Conservation (phyloP, 139 green algal genomes). For the Auxenochlorella protothecoides region DNA sequence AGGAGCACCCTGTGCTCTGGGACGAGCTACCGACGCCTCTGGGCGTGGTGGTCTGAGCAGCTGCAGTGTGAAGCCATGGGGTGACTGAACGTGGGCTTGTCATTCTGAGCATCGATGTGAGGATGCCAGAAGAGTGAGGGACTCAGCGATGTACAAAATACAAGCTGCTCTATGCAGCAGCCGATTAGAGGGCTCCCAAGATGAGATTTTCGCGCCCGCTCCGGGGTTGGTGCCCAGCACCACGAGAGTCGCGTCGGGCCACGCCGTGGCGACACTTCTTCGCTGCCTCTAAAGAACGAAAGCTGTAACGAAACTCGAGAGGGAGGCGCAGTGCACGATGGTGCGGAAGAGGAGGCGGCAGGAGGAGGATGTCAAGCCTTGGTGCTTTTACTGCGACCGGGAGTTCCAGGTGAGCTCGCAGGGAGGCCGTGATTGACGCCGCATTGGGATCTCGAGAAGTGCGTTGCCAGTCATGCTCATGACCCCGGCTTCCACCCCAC, state of each 20-base stretch:
- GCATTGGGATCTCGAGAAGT: neutral
- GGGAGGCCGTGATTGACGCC: neutral
- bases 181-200: slow-evolving; percentile 12
- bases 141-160: too few species aligned
- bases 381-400: slow-evolving; percentile 83
- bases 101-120: neutral
- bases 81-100: neutral
- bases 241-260: neutral
- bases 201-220: neutral
- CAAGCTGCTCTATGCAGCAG: slow-evolving; percentile 13
- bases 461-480: neutral
- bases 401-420: slow-evolving; percentile 11
- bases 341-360: slow-evolving; percentile 54
- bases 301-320: neutral
- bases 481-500: slow-evolving; percentile 8
- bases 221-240: neutral
- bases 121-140: too few species aligned
- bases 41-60: slow-evolving; percentile 19
- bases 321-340: slow-evolving; percentile 13
- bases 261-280: neutral
- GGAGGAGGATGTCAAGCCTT: slow-evolving; percentile 41
- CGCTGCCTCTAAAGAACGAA: neutral
- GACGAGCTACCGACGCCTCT: slow-evolving; percentile 19
- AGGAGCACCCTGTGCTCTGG: slow-evolving; percentile 24
- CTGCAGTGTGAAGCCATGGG: slow-evolving; percentile 7